A percentile compares a stretch with the other conserved stretches of the same genome.
phyloP scores from a whole-genome alignment of 2,329 filamentous ascomycete species.

The Graphiopsis chlorocephala region DNA sequence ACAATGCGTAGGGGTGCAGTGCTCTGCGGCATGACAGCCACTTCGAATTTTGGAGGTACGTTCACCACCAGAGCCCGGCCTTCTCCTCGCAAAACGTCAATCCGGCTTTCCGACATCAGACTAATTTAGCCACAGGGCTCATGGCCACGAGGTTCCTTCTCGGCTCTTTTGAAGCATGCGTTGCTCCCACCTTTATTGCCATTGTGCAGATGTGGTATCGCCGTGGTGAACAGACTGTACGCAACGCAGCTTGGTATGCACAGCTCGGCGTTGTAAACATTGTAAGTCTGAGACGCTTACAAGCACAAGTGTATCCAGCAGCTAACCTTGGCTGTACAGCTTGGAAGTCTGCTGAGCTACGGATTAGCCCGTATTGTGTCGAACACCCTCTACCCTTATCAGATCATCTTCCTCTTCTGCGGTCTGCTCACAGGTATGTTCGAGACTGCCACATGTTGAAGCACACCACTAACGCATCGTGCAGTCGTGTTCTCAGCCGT shows the following conservation, averaged over 20 bases:
- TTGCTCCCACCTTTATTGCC: slow-evolving; percentile 30
- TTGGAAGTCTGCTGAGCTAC: slow-evolving; percentile 30
- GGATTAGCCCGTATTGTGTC: slow-evolving; percentile 29
- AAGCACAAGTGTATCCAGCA: not conserved
- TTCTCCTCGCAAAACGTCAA: not conserved
- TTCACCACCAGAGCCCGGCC: not conserved
- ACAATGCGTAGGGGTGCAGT: slow-evolving; percentile 39
- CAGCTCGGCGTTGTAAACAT: slow-evolving; percentile 32
- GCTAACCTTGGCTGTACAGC: slow-evolving; percentile 10
- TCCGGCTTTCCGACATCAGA: not conserved
- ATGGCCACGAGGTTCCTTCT: slow-evolving; percentile 56
- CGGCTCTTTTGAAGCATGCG: slow-evolving; percentile 53
- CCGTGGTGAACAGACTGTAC: slow-evolving; percentile 29
- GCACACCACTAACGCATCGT: slow-evolving; percentile 38
- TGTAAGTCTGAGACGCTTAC: slow-evolving; percentile 9
- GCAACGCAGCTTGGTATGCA: slow-evolving; percentile 31
- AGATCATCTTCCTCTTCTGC: slow-evolving; percentile 31
- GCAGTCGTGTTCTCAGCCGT: slow-evolving; percentile 47
- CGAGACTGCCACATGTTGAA: not conserved
- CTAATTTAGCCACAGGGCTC: slow-evolving; percentile 32
- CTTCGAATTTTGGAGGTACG: slow-evolving; percentile 44
- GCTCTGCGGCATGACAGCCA: slow-evolving; percentile 52
- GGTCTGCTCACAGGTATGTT: slow-evolving; percentile 37
- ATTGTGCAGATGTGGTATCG: slow-evolving; percentile 31
- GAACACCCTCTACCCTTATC: slow-evolving; percentile 18